A percentile compares a stretch with the other conserved stretches of the same genome.
Evolutionary conservation across 2,329 filamentous ascomycete genomes (phyloP).

Genomic region (Geosmithia putterillii): DNA sequence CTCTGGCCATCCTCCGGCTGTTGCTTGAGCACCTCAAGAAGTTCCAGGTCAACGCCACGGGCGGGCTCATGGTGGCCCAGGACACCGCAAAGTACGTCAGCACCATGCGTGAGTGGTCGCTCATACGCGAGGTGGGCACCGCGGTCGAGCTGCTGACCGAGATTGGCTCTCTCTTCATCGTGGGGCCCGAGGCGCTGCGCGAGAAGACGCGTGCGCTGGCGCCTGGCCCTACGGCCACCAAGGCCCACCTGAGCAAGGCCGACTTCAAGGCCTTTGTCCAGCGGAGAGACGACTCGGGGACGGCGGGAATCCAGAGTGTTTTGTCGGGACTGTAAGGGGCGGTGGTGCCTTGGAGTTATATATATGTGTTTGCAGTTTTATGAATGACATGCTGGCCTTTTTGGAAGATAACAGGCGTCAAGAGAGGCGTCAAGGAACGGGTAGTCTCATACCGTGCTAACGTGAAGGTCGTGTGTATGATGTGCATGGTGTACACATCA

Average conservation of each 20-base stretch:
- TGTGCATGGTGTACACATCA: conserved; percentile 8
- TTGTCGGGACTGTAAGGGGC: conserved; percentile 45
- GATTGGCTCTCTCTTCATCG: conserved; percentile 91
- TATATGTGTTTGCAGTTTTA: conserved; percentile 2
- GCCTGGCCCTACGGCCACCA: conserved; percentile 24
- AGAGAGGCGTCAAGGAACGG: background rate
- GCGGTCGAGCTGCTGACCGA: conserved; percentile 80
- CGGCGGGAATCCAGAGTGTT: conserved; percentile 71
- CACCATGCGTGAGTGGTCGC: conserved; percentile 70
- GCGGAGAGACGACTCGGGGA: conserved; percentile 72
- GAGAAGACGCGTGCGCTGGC: conserved; percentile 54
- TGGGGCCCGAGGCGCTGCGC: conserved; percentile 66
- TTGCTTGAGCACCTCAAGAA: conserved; percentile 91
- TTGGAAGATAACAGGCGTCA: conserved; percentile 6
- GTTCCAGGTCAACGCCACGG: conserved; percentile 85
- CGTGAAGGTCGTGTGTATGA: background rate
- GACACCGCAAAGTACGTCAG: conserved; percentile 91
- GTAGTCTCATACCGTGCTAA: background rate
- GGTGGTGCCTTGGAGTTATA: background rate
- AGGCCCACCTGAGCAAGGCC: conserved; percentile 48
- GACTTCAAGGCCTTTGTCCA: conserved; percentile 78
- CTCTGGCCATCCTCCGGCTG: conserved; percentile 61
- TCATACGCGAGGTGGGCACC: conserved; percentile 53
- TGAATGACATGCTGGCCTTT: conserved; percentile 2
- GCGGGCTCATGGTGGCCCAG: conserved; percentile 89